Evolutionary conservation across 345 rosid species (phyloP).

Genomic region (Acer saccharum): DNA sequence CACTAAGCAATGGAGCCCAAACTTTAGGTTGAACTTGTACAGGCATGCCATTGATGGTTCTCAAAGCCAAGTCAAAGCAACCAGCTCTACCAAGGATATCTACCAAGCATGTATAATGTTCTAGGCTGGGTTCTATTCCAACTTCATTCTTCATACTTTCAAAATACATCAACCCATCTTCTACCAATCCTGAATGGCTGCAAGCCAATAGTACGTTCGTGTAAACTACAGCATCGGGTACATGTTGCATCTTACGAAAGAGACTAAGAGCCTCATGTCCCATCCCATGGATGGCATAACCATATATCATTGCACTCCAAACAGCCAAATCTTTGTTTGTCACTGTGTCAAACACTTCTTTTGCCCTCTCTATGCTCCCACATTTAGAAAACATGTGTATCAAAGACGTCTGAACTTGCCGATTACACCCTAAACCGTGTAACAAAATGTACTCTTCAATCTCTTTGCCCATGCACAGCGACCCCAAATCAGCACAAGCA

Average conservation of each 20-base stretch:
- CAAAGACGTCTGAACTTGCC: conserved; percentile 32
- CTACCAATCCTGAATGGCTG: conserved; percentile 30
- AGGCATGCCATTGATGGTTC: conserved; percentile 20
- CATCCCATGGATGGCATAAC: conserved; percentile 36
- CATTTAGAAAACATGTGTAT: conserved; percentile 34
- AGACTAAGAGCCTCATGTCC: conserved; percentile 27
- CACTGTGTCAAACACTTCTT: conserved; percentile 21
- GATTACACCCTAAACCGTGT: conserved; percentile 20
- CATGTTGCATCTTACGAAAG: conserved; percentile 27
- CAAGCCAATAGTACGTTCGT: conserved; percentile 32
- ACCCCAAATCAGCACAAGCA: conserved; percentile 35
- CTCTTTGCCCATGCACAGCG: conserved; percentile 18
- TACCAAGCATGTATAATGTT: conserved; percentile 34
- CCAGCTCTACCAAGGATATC: conserved; percentile 40
- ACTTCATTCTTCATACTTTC: conserved; percentile 26
- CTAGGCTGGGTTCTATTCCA: conserved; percentile 32
- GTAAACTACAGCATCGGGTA: conserved; percentile 27
- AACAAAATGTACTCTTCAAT: conserved; percentile 24
- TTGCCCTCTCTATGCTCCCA: conserved; percentile 32
- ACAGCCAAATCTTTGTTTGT: conserved; percentile 20
- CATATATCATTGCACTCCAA: conserved; percentile 36
- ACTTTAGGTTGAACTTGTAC: conserved; percentile 18
- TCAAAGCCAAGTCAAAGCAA: conserved; percentile 27
- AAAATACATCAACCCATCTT: conserved; percentile 27
- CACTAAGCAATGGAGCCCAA: conserved; percentile 35